A percentile compares a stretch with the other conserved stretches of the same genome.
Evolutionary conservation across 1,139 yeast genomes (phyloP).

Genomic region (Pneumocystis wakefieldiae): DNA sequence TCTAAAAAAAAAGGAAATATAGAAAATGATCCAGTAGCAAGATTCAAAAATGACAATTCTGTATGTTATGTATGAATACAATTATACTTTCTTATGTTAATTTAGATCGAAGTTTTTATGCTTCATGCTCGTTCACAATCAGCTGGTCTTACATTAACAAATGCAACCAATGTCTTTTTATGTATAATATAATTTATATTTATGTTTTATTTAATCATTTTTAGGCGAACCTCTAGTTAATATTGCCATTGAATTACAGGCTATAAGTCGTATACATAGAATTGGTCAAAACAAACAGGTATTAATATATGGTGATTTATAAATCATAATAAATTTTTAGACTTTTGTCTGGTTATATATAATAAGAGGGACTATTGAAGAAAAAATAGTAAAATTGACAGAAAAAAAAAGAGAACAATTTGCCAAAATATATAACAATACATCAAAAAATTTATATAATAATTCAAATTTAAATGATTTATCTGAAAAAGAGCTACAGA

Average conservation of each 20-base stretch:
- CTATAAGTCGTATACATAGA: slow-evolving; percentile 78
- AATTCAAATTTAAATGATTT: background rate
- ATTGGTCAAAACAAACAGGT: slow-evolving; percentile 59
- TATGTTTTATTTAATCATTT: slow-evolving; percentile 36
- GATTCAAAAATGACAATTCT: slow-evolving; percentile 45
- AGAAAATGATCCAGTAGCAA: slow-evolving; percentile 9
- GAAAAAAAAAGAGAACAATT: slow-evolving; percentile 12
- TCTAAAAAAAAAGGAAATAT: background rate
- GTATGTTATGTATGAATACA: slow-evolving; percentile 22
- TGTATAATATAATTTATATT: slow-evolving; percentile 7
- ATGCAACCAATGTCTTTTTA: slow-evolving; percentile 63
- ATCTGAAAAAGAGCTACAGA: background rate
- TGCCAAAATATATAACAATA: background rate
- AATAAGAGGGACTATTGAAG: slow-evolving; percentile 76
- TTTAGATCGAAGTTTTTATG: slow-evolving; percentile 51
- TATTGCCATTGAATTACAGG: slow-evolving; percentile 74
- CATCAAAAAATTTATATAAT: background rate
- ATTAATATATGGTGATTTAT: background rate
- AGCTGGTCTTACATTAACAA: slow-evolving; percentile 72
- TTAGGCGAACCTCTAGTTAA: slow-evolving; percentile 67
- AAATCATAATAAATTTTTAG: slow-evolving; percentile 14
- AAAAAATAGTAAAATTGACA: slow-evolving; percentile 43
- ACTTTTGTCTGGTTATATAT: slow-evolving; percentile 90
- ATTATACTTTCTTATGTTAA: background rate
- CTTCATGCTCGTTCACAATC: slow-evolving; percentile 77